Percentiles rank a stretch among this genome's conserved stretches.
Conservation (phyloP, 2,329 filamentous ascomycete species). For the Sporothrix brunneoviolacea region DNA sequence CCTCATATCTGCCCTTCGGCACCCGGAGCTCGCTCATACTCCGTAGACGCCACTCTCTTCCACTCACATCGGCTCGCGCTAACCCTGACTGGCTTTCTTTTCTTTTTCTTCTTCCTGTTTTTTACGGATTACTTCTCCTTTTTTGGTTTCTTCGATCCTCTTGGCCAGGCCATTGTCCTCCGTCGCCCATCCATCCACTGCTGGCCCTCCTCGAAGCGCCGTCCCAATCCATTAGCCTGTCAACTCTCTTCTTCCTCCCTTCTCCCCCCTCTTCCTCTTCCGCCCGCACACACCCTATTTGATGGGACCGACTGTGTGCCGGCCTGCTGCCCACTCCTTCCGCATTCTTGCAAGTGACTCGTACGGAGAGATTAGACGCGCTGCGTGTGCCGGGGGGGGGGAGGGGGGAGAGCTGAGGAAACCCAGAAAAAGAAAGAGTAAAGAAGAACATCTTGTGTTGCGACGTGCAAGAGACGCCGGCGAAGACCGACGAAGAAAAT, state of each 20-base stretch:
- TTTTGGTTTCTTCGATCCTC: background rate
- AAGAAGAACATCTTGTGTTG: background rate
- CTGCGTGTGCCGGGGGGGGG: background rate
- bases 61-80: no score
- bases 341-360: background rate
- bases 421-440: background rate
- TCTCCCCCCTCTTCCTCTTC: background rate
- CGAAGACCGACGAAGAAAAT: no score
- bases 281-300: no score
- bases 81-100: no score
- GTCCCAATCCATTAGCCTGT: background rate
- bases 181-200: background rate
- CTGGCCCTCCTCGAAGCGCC: background rate
- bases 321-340: slow-evolving; percentile 1
- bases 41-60: no score
- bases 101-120: no score
- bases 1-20: no score
- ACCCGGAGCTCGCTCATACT: no score
- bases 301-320: no score
- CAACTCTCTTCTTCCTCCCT: background rate
- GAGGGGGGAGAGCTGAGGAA: background rate
- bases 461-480: no score
- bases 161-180: no score
- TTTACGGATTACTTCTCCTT: no score
- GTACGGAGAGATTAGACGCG: slow-evolving; percentile 4